These are phyloP conservation scores for Globisporangium perplexum DNA, from an alignment of 352 stramenopile species.

Conservation along the genomic window DNA sequence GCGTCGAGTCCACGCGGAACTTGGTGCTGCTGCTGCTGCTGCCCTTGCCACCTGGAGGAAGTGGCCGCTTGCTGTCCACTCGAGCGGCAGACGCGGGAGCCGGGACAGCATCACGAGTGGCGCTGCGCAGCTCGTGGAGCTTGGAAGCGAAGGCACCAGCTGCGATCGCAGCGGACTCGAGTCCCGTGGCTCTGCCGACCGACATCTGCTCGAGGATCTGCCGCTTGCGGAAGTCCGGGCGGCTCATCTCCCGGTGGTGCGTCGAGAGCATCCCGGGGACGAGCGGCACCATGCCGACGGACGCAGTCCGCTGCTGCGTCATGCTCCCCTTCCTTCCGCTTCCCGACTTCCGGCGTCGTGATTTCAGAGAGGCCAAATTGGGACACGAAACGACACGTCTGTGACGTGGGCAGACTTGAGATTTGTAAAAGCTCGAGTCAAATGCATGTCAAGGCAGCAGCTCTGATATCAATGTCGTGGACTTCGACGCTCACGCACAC, in stretches of 20 bases:
- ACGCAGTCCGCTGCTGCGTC: neutral
- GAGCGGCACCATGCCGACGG: slow-evolving; percentile 22
- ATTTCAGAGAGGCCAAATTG: too few relatives aligned
- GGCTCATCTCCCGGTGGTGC: slow-evolving; percentile 35
- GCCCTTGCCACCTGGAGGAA: neutral
- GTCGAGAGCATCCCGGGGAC: slow-evolving; percentile 55
- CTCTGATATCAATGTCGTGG: too few relatives aligned
- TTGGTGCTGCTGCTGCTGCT: slow-evolving; percentile 31
- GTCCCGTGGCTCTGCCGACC: slow-evolving; percentile 27
- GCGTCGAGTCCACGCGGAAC: slow-evolving; percentile 38
- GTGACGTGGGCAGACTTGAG: neutral
- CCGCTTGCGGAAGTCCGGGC: slow-evolving; percentile 47
- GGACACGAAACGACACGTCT: neutral
- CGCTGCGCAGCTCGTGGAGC: slow-evolving; percentile 7
- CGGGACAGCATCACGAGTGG: neutral
- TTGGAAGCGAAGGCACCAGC: slow-evolving; percentile 11
- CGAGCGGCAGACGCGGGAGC: neutral
- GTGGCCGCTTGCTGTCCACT: neutral
- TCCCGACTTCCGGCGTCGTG: too few relatives aligned
- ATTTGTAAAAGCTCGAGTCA: too few relatives aligned
- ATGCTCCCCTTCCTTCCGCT: neutral
- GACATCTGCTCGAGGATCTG: slow-evolving; percentile 65
- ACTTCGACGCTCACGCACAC: too few relatives aligned
- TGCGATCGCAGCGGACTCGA: slow-evolving; percentile 1
- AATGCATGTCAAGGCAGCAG: too few relatives aligned